Base-by-base conservation (phyloP, 495 filamentous ascomycete species). In the Talaromyces thailandensis region DNA sequence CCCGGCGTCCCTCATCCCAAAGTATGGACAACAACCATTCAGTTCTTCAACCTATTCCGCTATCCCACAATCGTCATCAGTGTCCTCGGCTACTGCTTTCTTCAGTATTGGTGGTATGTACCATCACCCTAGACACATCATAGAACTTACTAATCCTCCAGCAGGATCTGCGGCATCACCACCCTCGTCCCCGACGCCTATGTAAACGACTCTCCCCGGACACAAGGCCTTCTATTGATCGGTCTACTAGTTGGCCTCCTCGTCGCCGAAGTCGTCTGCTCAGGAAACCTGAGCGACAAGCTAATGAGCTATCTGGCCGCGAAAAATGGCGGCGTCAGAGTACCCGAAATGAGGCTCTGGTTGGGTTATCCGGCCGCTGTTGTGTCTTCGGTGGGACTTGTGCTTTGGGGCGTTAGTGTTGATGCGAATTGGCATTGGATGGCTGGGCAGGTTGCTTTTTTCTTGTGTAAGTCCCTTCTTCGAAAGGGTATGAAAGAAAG, bases 281-380 rank as follows among this genome's bases (percentile, higher is more conserved):
- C 81, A 2, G 80, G 80, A 12, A 37, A 65, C 2, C 61, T 81
- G 50, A 76, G 77, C 60, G 80, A 83, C 64, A 58, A 45, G 55
- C 69, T 82, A 40, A 68, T 81, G 18, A 28, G 69, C n/a, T 64
- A 66, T 26, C 63, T 81, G 29, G 77, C 79, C 79, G 5, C 74
- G 73, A 68, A 66, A 37, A 79, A 81, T 53, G 64, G 67, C 52
- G 68, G 71, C 50, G 55, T 75, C 2, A 68, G 77, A n/a, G 63
- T 71, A 24, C 66, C 81, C 0, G 81, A 84, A 68, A 78, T 79
- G 76, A 67, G 81, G 29, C 65, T 83, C 31, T 83, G 79, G 81
- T 64, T 82, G 12, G 68, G 71, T 16, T 81, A 83, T 64, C 79
- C 77, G 21, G 76, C 77, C 6, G 68, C 68, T 4, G 11, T 73